Conservation (phyloP, 192 early-diverging fungal genomes). For the Geosiphon pyriformis region DNA sequence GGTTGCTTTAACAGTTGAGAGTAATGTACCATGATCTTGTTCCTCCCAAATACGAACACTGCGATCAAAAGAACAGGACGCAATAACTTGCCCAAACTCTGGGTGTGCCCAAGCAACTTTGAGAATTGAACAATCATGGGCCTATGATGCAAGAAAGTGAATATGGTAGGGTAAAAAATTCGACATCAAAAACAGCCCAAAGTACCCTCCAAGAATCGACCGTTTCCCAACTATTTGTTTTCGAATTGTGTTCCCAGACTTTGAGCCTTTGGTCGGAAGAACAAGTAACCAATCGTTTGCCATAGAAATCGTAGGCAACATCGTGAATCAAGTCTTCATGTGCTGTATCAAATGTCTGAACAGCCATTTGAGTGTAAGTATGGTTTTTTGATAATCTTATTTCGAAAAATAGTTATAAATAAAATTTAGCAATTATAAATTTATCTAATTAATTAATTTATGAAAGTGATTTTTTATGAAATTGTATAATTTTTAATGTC, state of each 20-base stretch:
- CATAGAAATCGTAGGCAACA: conserved; percentile 88
- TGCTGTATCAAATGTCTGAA: conserved; percentile 50
- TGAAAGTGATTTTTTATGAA: no score
- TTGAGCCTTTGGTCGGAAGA: conserved; percentile 92
- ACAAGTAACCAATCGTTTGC: conserved; percentile 78
- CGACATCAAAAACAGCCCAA: no score
- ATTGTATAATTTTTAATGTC: no score
- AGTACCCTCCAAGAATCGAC: conserved; percentile 75
- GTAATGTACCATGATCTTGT: conserved; percentile 53
- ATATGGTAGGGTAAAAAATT: not conserved
- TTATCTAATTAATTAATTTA: no score
- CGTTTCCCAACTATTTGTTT: conserved; percentile 64
- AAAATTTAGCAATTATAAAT: no score
- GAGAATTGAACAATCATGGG: conserved; percentile 81
- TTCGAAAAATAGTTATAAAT: no score
- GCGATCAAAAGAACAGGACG: conserved; percentile 88
- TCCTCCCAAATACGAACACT: conserved; percentile 92
- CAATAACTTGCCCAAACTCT: conserved; percentile 90
- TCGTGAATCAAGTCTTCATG: conserved; percentile 96
- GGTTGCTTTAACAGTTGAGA: not conserved
- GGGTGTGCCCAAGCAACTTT: conserved; percentile 94
- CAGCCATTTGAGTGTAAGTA: conserved; percentile 17
- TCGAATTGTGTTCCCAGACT: conserved; percentile 82
- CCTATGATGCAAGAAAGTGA: conserved; percentile 35
- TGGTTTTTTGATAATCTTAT: no score